These are phyloP conservation scores for Aspergillus fumigatiaffinis DNA, from an alignment of 2,329 filamentous ascomycete genomes.

Conservation along the genomic window DNA sequence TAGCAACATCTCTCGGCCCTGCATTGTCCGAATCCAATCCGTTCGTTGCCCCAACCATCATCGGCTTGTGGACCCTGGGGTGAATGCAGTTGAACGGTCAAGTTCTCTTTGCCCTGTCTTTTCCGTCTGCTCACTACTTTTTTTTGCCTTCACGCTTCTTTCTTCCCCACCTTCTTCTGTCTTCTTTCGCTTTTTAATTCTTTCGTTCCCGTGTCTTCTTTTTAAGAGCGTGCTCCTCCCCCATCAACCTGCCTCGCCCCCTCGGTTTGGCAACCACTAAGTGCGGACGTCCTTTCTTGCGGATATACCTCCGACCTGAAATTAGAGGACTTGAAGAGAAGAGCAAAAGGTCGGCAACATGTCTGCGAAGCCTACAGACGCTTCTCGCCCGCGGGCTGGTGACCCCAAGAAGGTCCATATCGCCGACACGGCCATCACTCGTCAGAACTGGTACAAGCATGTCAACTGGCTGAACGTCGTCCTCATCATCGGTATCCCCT, in stretches of 20 bases:
- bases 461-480: constrained; percentile 89
- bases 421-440: constrained; percentile 74
- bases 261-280: constrained; percentile 1
- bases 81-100: constrained; percentile 8
- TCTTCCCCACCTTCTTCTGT: constrained; percentile 1
- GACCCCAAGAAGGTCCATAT: constrained; percentile 74
- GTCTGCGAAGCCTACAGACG: constrained; percentile 33
- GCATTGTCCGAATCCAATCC: constrained; percentile 4
- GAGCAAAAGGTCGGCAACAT: constrained; percentile 21
- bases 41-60: constrained; percentile 18
- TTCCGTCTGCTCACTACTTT: constrained; percentile 1
- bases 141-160: constrained; percentile 7
- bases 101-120: constrained; percentile 2
- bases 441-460: constrained; percentile 83
- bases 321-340: constrained; percentile 1
- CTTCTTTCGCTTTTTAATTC: background rate
- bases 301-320: background rate
- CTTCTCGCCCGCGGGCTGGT: constrained; percentile 28
- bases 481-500: constrained; percentile 73
- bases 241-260: background rate
- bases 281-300: background rate
- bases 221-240: constrained; percentile 2
- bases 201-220: constrained; percentile 1
- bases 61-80: constrained; percentile 13
- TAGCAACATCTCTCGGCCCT: constrained; percentile 7